Evolutionary conservation across 257 asterid species (phyloP).

Genomic region (Voacanga thouarsii): DNA sequence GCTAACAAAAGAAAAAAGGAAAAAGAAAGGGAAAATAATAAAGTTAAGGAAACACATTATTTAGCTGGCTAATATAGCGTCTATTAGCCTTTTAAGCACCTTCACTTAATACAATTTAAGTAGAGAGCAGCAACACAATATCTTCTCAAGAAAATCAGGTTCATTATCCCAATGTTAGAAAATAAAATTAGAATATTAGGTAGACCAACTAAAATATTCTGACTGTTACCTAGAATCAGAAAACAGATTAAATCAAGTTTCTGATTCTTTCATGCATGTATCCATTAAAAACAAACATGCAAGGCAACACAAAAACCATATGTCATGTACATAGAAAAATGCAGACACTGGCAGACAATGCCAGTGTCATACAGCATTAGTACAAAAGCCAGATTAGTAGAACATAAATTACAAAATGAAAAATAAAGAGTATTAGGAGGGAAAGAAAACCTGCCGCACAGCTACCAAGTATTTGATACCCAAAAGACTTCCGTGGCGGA

Average conservation of each 20-base stretch:
- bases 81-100: neutral
- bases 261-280: neutral
- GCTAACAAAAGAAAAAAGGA: neutral
- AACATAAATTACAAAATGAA: neutral
- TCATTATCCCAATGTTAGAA: neutral
- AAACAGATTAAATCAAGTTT: neutral
- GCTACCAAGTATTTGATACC: constrained; percentile 96
- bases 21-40: neutral
- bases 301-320: neutral
- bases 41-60: neutral
- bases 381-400: neutral
- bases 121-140: neutral
- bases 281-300: neutral
- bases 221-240: neutral
- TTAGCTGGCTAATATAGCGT: neutral
- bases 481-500: constrained; percentile 98
- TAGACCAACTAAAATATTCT: neutral
- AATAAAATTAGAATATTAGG: neutral
- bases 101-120: neutral
- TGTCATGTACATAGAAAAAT: neutral
- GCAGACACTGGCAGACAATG: neutral
- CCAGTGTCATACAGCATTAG: neutral
- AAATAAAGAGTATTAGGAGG: neutral
- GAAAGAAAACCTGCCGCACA: constrained; percentile 77
- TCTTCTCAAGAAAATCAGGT: neutral